Evolutionary conservation across 441 rosid species (phyloP).

Genomic region (Pelargonium cotyledonis): DNA sequence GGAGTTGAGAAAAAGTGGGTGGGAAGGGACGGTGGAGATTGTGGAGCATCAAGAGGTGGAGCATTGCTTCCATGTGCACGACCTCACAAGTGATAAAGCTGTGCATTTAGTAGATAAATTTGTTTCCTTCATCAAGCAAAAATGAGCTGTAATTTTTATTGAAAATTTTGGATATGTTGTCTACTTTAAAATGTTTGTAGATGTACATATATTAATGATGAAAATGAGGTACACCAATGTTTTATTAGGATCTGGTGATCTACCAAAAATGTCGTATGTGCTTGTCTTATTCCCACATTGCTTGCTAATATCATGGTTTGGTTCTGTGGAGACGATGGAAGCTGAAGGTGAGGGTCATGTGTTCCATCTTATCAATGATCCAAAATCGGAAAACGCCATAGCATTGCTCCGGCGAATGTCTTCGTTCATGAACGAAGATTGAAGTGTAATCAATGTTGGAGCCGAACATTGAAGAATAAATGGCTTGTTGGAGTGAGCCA

Average conservation of each 20-base stretch:
- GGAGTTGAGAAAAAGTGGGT: conserved; percentile 27
- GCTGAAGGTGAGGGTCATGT: conserved; percentile 36
- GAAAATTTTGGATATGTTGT: no score
- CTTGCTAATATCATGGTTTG: no score
- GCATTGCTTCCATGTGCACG: conserved; percentile 31
- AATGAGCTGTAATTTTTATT: no score
- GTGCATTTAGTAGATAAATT: conserved; percentile 15
- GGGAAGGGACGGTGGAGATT: conserved; percentile 31
- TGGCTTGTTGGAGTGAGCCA: no score
- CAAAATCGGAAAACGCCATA: conserved; percentile 26
- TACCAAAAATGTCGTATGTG: no score
- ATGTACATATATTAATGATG: no score
- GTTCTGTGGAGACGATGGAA: conserved; percentile 30
- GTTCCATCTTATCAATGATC: conserved; percentile 29
- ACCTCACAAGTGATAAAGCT: conserved; percentile 19
- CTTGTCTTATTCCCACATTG: no score
- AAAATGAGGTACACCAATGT: no score
- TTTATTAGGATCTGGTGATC: no score
- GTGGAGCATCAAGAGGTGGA: conserved; percentile 23
- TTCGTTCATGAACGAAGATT: conserved; percentile 22
- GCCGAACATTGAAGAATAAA: no score
- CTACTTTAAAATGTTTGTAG: no score
- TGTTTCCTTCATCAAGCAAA: conserved; percentile 24
- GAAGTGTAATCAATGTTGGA: no score
- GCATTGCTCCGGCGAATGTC: conserved; percentile 24